Conservation (phyloP, 495 filamentous ascomycete genomes). For the Neurospora sp. region DNA sequence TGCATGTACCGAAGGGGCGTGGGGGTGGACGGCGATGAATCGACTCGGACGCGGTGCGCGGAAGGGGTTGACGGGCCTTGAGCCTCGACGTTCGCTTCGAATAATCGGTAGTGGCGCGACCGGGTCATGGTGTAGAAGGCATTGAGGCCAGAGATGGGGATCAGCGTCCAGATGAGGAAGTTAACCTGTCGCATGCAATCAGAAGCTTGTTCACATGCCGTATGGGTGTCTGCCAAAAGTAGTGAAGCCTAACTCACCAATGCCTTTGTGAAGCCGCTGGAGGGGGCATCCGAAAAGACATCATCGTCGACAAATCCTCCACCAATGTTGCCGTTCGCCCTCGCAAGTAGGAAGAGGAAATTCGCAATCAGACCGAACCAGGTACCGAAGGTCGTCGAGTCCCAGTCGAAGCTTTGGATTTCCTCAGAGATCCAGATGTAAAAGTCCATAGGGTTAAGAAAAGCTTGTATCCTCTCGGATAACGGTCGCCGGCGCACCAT, state of each 20-base stretch:
- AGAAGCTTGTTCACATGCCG: background rate
- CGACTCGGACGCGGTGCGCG: constrained; percentile 78
- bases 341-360: constrained; percentile 67
- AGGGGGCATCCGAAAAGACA: constrained; percentile 66
- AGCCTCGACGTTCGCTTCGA: constrained; percentile 70
- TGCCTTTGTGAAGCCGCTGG: constrained; percentile 59
- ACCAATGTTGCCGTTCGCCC: constrained; percentile 50
- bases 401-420: constrained; percentile 79
- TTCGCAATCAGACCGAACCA: constrained; percentile 68
- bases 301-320: constrained; percentile 46
- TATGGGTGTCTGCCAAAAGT: background rate
- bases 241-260: constrained; percentile 50
- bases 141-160: constrained; percentile 56
- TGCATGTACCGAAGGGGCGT: constrained; percentile 73
- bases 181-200: constrained; percentile 40
- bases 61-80: constrained; percentile 65
- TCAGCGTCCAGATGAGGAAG: constrained; percentile 57
- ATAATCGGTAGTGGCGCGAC: constrained; percentile 80
- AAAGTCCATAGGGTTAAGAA: constrained; percentile 81
- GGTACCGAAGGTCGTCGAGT: constrained; percentile 66
- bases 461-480: constrained; percentile 60
- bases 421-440: constrained; percentile 83
- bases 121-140: constrained; percentile 74
- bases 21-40: constrained; percentile 69
- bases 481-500: constrained; percentile 73